A percentile compares a stretch with the other conserved stretches of the same genome.
These are phyloP conservation scores for Saturnispora hagleri DNA, from an alignment of 805 yeast species.

Conservation along the genomic window DNA sequence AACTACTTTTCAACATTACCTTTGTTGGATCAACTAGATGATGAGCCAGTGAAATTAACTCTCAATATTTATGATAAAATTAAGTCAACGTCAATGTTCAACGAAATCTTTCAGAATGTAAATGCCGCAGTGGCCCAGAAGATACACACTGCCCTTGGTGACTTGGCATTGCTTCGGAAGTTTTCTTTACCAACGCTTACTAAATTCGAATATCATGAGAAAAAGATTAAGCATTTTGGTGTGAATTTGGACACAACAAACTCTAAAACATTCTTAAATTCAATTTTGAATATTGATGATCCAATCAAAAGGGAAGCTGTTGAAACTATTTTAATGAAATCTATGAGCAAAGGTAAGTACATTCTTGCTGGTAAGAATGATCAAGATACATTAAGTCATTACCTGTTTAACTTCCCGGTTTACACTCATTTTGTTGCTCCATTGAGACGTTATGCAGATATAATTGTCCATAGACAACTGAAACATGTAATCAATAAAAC, in stretches of 20 bases:
- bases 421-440: conserved; percentile 95
- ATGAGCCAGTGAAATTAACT: conserved; percentile 65
- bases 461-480: conserved; percentile 86
- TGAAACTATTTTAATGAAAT: conserved; percentile 71
- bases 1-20: conserved; percentile 48
- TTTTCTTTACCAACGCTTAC: conserved; percentile 77
- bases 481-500: conserved; percentile 47
- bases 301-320: conserved; percentile 57
- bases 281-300: conserved; percentile 58
- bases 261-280: conserved; percentile 60
- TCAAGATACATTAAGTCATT: conserved; percentile 69
- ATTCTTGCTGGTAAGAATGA: conserved; percentile 83
- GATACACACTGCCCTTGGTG: conserved; percentile 68
- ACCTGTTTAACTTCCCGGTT: conserved; percentile 70
- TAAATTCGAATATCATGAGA: conserved; percentile 70
- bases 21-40: conserved; percentile 73
- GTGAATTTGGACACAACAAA: conserved; percentile 64
- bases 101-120: conserved; percentile 72
- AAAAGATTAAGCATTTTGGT: conserved; percentile 59
- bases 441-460: conserved; percentile 82
- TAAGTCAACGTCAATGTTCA: conserved; percentile 47
- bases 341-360: conserved; percentile 79
- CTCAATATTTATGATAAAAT: conserved; percentile 63
- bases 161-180: conserved; percentile 74
- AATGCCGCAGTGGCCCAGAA: conserved; percentile 81